Evolutionary conservation across 345 rosid genomes (phyloP), one percentile per base, ranked within the genome.

Genomic region (Schrenkiella parvula): DNA sequence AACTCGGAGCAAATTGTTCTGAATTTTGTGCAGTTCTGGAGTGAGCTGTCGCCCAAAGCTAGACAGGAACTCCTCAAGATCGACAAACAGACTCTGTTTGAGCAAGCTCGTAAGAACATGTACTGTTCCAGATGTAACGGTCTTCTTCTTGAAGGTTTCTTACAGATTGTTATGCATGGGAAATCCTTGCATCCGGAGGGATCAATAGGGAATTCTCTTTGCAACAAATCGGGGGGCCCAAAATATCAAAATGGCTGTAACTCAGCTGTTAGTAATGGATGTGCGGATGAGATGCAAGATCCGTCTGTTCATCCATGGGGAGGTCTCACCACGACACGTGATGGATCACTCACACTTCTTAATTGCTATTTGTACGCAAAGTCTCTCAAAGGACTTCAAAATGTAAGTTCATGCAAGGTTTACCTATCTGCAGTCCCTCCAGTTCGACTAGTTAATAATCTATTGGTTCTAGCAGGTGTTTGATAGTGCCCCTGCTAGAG

Each of bases 271-370:
- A 66, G 78, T 38, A 84, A 75, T 50, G 86, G 79, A 68, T 82
- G 73, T 70, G 73, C 68, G 63, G 93, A 85, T 71, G 99, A 88
- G 77, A 73, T 84, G 81, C 97, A 85, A 77, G 93, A 89, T 78
- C 97, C 97, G 10, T 82, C 92, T 70, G 87, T 92, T 32, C 97
- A 92, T 84, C 97, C 87, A 18, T 95, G 99, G 98, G 99, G 99
- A 62, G 98, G 99, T 79, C 86, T 95, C 57, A 83, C 86, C n/a
- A 81, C 92, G 8, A 87, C 90, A 4, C 96, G 96, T 54, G 96
- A 89, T 79, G 97, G 97, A 7, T 83, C 86, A 1, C 79, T 95
- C 80, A 88, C 96, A 2, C 87, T 92, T 71, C 80, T 90, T 73
- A 93, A 87, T 35, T 90, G 99, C 82, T 95, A 90, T 73, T 69